Percentiles rank a stretch among this genome's conserved stretches.
Conservation (phyloP, 1,284 basidiomycete genomes). For the Tetrapyrgos nigripes region DNA sequence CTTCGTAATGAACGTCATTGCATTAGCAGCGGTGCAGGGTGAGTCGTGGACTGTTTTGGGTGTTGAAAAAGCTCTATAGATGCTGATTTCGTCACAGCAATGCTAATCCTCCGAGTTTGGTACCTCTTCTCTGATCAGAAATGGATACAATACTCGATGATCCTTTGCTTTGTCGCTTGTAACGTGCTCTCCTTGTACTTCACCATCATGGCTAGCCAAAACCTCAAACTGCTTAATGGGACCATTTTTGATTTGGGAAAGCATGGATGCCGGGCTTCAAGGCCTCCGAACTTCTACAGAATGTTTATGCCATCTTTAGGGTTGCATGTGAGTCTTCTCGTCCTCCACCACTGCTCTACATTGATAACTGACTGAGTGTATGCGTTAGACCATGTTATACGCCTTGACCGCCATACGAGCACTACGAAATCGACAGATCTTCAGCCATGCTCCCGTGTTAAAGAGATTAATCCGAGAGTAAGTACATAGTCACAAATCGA, state of each 20-base stretch:
- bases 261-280: conserved; percentile 37
- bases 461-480: conserved; percentile 46
- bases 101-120: conserved; percentile 44
- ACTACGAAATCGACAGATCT: conserved; percentile 35
- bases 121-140: conserved; percentile 40
- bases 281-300: conserved; percentile 39
- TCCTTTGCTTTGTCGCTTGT: conserved; percentile 33
- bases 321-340: conserved; percentile 37
- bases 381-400: conserved; percentile 36
- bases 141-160: conserved; percentile 28
- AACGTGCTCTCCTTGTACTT: conserved; percentile 34
- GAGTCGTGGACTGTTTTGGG: not conserved
- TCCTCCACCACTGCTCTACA: not conserved
- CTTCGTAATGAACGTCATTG: conserved; percentile 32
- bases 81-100: conserved; percentile 26
- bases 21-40: conserved; percentile 40
- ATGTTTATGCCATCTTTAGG: conserved; percentile 42
- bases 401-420: conserved; percentile 39
- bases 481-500: conserved; percentile 14
- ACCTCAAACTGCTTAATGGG: conserved; percentile 20
- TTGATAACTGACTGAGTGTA: not conserved
- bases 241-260: conserved; percentile 14
- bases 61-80: not conserved
- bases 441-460: conserved; percentile 38
- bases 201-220: conserved; percentile 23